Evolutionary conservation across 441 rosid genomes (phyloP).

Genomic region (Arabidopsis lyrata): DNA sequence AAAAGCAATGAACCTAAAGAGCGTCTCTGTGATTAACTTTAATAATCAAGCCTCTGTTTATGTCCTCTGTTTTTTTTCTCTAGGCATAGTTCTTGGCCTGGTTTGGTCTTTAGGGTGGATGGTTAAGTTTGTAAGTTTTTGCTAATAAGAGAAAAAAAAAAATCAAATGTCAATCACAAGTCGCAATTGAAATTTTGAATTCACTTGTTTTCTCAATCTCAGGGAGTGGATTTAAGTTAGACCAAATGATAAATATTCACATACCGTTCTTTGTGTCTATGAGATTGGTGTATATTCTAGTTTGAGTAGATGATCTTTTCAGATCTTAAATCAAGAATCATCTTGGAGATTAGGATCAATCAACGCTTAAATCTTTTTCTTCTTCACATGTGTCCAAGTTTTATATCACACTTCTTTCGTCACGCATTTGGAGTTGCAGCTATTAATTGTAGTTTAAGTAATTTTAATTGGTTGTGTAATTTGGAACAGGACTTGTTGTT

Average conservation of each 20-base stretch:
- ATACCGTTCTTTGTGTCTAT: background rate
- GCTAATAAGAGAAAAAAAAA: background rate
- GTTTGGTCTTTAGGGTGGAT: conserved; percentile 22
- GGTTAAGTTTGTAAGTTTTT: conserved; percentile 4
- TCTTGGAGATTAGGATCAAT: background rate
- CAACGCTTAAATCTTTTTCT: background rate
- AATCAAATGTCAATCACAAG: background rate
- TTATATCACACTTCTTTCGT: background rate
- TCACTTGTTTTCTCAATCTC: conserved; percentile 6
- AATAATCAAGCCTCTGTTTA: background rate
- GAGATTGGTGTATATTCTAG: no score
- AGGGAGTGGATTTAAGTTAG: background rate
- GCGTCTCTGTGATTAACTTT: conserved; percentile 41
- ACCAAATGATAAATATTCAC: background rate
- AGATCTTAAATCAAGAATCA: background rate
- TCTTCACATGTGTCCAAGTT: background rate
- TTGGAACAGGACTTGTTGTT: conserved; percentile 23
- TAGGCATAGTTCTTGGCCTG: background rate
- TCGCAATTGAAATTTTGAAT: background rate
- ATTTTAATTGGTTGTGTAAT: conserved; percentile 8
- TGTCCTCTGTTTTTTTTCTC: conserved; percentile 1
- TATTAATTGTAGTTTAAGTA: background rate
- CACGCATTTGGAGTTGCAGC: conserved; percentile 34
- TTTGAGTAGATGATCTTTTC: no score
- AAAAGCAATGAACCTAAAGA: conserved; percentile 41